Evolutionary conservation across 2,329 filamentous ascomycete species (phyloP), one percentile per base, ranked within the genome.

Genomic region (Sordariomycetes sp.): DNA sequence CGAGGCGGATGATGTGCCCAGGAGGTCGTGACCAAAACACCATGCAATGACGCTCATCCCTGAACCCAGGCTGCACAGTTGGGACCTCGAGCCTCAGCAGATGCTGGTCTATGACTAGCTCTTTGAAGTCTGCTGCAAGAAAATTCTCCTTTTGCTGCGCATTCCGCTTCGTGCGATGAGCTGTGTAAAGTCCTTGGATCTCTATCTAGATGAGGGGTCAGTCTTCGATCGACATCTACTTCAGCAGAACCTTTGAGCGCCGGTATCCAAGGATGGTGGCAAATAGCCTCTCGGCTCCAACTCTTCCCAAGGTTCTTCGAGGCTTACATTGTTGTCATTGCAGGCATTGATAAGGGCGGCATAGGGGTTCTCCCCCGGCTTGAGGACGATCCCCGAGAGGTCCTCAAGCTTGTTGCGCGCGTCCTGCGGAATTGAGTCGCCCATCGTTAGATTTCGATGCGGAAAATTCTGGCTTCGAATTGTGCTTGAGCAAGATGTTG

Each of bases 1-100:
- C 75, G 38, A 96, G 59, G 15, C 70, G 60, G 30, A 81, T 66
- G 14, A 95, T 66, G 44, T 81, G 75, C 30, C 74, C 59, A 1
- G 88, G 83, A 12, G 90, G 90, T 6, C 88, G 70, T 4, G 84
- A 86, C 86, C 87, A 95, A 50, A 95, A 79, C 1, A 87, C 84
- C 9, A 95, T 66, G 51, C 88, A 93, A 49, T 94, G 71, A 26
- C 90, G 69, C 27, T 75, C 72, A 52, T 96, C 90, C 33, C 66
- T 55, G 51, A 82, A 94, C 1, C 74, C 75, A 1, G 78, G 79
- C 42, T 85, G 70, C 23, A 80, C 59, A 1, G 68, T 57, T 2
- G 72, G 71, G 28, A 79, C 68, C 44, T 81, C 72, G 21, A 94
- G 61, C 36, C 79, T 79, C 32, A 79, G 62, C 1, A 95, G 69